Conservation (phyloP, 208 protist species). For the Leishmania mexicana region DNA sequence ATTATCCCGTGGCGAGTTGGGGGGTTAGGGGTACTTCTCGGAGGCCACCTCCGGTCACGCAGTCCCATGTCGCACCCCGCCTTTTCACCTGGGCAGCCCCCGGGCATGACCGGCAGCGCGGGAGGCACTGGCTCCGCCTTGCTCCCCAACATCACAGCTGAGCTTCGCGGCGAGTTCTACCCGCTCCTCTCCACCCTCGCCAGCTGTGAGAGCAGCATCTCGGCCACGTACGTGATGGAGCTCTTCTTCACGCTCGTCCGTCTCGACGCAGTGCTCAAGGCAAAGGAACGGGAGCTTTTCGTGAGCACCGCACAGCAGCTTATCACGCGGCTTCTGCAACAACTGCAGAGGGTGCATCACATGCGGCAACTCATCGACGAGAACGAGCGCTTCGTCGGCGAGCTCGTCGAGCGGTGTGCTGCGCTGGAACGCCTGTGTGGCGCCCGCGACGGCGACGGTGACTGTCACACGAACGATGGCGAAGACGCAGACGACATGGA, state of each 20-base stretch:
- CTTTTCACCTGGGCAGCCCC: not conserved
- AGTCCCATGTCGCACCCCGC: not conserved
- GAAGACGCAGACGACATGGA: conserved; percentile 5
- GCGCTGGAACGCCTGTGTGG: conserved; percentile 21
- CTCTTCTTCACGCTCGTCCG: conserved; percentile 70
- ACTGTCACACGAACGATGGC: conserved; percentile 14
- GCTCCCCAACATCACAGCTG: conserved; percentile 50
- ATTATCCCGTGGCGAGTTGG: too few relatives aligned
- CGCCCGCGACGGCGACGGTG: not conserved
- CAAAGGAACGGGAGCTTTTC: conserved; percentile 70
- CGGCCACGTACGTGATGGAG: conserved; percentile 74
- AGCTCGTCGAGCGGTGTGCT: conserved; percentile 50
- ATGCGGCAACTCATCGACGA: conserved; percentile 42
- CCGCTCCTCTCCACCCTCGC: conserved; percentile 62
- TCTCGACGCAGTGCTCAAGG: conserved; percentile 66
- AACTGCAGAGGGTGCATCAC: conserved; percentile 47
- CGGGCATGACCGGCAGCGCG: conserved; percentile 6
- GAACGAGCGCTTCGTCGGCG: conserved; percentile 39
- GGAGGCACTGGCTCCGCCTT: conserved; percentile 25
- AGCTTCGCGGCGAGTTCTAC: conserved; percentile 68
- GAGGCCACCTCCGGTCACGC: not conserved
- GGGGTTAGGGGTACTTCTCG: not conserved
- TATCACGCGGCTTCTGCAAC: conserved; percentile 40
- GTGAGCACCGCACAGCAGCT: conserved; percentile 73
- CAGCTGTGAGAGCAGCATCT: conserved; percentile 29